Conservation (phyloP, 2,329 filamentous ascomycete species). For the Talaromyces piceae region DNA sequence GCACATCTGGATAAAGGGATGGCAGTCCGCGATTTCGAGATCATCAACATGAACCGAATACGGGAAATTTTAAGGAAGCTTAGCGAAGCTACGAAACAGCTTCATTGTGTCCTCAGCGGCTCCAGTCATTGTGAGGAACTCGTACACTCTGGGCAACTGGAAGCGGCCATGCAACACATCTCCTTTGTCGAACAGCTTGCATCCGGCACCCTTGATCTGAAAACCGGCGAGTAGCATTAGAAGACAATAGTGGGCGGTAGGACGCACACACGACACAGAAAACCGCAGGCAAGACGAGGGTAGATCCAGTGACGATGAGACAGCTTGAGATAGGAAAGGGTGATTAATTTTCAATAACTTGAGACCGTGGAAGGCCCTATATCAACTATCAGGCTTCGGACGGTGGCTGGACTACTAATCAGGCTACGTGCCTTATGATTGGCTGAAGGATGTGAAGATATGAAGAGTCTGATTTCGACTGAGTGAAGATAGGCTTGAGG, state of each 20-base stretch:
- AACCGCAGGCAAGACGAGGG: too few relatives aligned
- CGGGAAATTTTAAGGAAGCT: slow-evolving; percentile 78
- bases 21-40: slow-evolving; percentile 72
- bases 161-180: slow-evolving; percentile 10
- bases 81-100: slow-evolving; percentile 71
- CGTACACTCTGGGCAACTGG: slow-evolving; percentile 52
- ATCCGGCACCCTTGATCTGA: slow-evolving; percentile 11
- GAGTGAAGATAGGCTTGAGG: not conserved
- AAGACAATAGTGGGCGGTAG: too few relatives aligned
- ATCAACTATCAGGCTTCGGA: too few relatives aligned
- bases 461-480: too few relatives aligned
- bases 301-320: too few relatives aligned
- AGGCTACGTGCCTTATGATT: too few relatives aligned
- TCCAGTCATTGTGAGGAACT: slow-evolving; percentile 43
- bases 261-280: too few relatives aligned
- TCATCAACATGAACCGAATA: slow-evolving; percentile 72
- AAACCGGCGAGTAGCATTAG: slow-evolving; percentile 45
- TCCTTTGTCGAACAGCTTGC: slow-evolving; percentile 12
- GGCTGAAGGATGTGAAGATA: too few relatives aligned
- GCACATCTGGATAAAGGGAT: slow-evolving; percentile 76
- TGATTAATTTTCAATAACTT: too few relatives aligned
- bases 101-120: slow-evolving; percentile 41
- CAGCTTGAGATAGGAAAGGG: too few relatives aligned
- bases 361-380: too few relatives aligned
- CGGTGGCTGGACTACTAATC: slow-evolving; percentile 57